These are phyloP conservation scores for Omphalea diandra DNA, from an alignment of 441 rosid species.

Conservation along the genomic window DNA sequence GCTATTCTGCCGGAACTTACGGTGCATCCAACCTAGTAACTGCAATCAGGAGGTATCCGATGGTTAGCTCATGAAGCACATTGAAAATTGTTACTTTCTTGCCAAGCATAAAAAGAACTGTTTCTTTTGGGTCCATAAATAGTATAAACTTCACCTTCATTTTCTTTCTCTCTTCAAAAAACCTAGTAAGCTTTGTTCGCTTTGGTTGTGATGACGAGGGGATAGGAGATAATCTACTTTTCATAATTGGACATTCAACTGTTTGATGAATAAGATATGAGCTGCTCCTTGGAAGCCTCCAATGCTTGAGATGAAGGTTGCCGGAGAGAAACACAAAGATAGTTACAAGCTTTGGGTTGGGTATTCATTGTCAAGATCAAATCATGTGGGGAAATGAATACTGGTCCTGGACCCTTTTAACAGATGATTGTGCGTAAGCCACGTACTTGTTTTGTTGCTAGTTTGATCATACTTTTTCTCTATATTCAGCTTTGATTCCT, in stretches of 20 bases:
- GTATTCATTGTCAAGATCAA: slow-evolving; percentile 40
- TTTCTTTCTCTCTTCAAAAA: slow-evolving; percentile 27
- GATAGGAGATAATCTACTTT: slow-evolving; percentile 24
- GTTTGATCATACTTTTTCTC: slow-evolving; percentile 16
- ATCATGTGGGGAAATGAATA: slow-evolving; percentile 41
- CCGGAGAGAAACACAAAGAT: slow-evolving; percentile 58
- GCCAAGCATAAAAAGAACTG: neutral
- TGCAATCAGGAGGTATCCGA: slow-evolving; percentile 35
- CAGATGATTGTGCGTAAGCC: slow-evolving; percentile 16
- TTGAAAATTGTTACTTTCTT: neutral
- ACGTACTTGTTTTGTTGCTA: neutral
- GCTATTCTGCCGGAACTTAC: slow-evolving; percentile 65
- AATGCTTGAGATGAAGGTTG: slow-evolving; percentile 34
- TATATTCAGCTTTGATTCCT: slow-evolving; percentile 16
- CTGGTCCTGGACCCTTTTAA: slow-evolving; percentile 41
- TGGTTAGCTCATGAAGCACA: slow-evolving; percentile 18
- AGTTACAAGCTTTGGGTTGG: slow-evolving; percentile 53
- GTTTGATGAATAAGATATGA: slow-evolving; percentile 28
- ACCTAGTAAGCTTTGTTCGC: slow-evolving; percentile 21
- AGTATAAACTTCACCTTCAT: slow-evolving; percentile 49
- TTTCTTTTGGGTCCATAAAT: neutral
- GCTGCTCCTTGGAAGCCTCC: slow-evolving; percentile 24
- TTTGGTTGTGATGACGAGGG: slow-evolving; percentile 18
- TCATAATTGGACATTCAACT: slow-evolving; percentile 21
- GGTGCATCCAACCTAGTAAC: slow-evolving; percentile 90